Evolutionary conservation across 345 rosid species (phyloP), one percentile per base, ranked within the genome.

Genomic region (Aquilaria yunnanensis): DNA sequence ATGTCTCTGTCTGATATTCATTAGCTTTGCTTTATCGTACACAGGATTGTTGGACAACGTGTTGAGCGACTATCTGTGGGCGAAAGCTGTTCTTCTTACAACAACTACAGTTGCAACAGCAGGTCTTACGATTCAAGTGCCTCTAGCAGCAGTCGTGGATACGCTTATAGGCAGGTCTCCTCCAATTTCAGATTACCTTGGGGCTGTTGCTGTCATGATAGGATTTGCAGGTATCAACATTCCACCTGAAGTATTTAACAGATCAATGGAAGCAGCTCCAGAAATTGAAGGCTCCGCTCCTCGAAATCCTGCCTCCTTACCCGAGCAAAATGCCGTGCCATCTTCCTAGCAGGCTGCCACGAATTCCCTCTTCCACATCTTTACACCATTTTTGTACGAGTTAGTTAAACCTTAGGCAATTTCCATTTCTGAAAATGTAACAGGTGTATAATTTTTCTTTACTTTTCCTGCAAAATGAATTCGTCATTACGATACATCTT

Each of bases 81-180:
- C 96, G 3, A 93, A 93, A 75, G 98, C 98, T 4, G 92, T 93
- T 32, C 80, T 93, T 49, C 70, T 90, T 57, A 94, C 99, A 33
- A 86, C 97, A 50, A 85, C 99, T 5, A 94, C 97, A 0, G 95
- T 94, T 14, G 99, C 97, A 53, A 83, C 96, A 2, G 97, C 97
- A 29, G 96, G 97, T 60, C 95, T 90, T 33, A 83, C 96, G 10
- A 86, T 94, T 62, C 98, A 93, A 82, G 98, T 93, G 46, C 99
- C 97, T 6, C 60, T 94, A 75, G 97, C 99, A 56, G 99, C 97
- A 23, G 56, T 94, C 52, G 86, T 94, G 2, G 99, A 94, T 71
- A 60, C 86, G 11, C 16, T 90, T 37, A 83, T 69, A 2, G 99
- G 97, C 70, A 82, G 79, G 72, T 77, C 89, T 10, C 95, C 96